Percentiles rank a stretch among this genome's conserved stretches.
phyloP scores from a whole-genome alignment of 2,329 filamentous ascomycete species.

The Pseudohalonectria lignicola region DNA sequence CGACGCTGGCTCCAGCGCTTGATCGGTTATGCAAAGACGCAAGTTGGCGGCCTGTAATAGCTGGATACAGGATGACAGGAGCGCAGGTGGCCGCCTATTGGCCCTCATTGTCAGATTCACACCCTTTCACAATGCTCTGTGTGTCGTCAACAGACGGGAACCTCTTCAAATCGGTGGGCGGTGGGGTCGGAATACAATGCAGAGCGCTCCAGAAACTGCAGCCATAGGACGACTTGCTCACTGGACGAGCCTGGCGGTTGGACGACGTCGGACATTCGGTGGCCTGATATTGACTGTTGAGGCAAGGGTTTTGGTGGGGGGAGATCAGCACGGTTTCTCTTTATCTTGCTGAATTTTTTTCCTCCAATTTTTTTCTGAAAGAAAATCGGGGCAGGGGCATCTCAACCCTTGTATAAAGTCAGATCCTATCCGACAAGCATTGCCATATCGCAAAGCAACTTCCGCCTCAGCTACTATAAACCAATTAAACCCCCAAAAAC shows the following conservation, averaged over 20 bases:
- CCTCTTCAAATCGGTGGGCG: neutral
- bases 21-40: neutral
- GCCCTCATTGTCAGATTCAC: neutral
- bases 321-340: no score
- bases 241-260: neutral
- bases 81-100: constrained; percentile 5
- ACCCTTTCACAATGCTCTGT: neutral
- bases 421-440: neutral
- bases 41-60: neutral
- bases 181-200: neutral
- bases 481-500: neutral
- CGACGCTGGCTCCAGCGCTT: neutral
- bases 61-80: neutral
- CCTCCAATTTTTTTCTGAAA: neutral
- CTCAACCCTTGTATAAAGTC: neutral
- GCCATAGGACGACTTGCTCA: neutral
- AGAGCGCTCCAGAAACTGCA: neutral
- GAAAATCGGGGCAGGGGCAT: neutral
- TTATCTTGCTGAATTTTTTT: neutral
- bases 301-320: neutral
- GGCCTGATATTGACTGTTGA: constrained; percentile 5
- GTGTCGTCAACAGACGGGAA: constrained; percentile 7
- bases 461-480: neutral
- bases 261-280: neutral
- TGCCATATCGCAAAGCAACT: no score